Base-by-base conservation (phyloP, 495 filamentous ascomycete species). In the Chlorociboria aeruginascens region DNA sequence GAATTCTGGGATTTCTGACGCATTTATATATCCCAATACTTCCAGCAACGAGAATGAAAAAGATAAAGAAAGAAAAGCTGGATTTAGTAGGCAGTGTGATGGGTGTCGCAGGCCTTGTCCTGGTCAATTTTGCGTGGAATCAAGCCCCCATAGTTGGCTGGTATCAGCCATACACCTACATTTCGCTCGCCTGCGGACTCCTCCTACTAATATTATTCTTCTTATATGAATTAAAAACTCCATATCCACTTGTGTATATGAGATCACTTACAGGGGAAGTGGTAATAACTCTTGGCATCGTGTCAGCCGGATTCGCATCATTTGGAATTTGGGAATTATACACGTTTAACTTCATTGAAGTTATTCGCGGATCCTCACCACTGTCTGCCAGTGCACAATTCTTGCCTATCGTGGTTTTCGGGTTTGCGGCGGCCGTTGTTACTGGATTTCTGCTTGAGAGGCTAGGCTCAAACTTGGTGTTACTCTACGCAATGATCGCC, bases 271-370 rank as follows among this genome's bases (percentile, higher is more conserved):
- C 62, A 0, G 62, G 60, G 11, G 69, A 79, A 32, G 60, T 74
- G 3, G 67, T 64, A 6, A 77, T 74, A 56, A 70, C 79, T 25
- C 60, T 82, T 8, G 71, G 61, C 6, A 73, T 71, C 45, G 65
- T 79, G 14, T 69, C 71, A 1, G 66, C 60, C 17, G 81, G 78
- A 3, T 83, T 79, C 81, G 67, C 66, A 45, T 69, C 64, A 48
- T 82, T 82, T 46, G 78, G 78, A 12, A 78, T 81, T 43, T 70
- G 73, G 61, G 59, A 76, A 46, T 81, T 68, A 57, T 83, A 83
- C 56, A 60, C 65, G 30, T 77, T 64, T 48, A 66, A 74, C 31
- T 76, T 81, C 51, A 52, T 81, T 34, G 65, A 73, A 43, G 62
- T 61, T 9, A 61, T 78, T 33, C 67, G 70, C 7, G 66, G 62